phyloP scores from a whole-genome alignment of 164 flowering plant genomes.

The Liriodendron chinense region DNA sequence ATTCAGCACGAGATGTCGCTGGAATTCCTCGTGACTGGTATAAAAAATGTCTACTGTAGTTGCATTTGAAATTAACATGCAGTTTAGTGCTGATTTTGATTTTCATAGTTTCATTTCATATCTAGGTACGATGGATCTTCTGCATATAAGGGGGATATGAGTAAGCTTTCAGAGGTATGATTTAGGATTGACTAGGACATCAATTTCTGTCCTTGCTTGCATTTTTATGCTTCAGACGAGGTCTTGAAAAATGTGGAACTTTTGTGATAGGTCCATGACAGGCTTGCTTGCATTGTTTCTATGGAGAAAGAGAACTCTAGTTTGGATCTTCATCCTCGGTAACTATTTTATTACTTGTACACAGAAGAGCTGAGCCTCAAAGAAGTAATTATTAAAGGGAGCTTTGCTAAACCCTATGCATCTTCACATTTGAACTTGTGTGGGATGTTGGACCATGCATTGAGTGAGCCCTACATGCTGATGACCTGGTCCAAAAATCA shows the following conservation, averaged over 20 bases:
- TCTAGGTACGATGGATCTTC: conserved; percentile 66
- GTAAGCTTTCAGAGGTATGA: conserved; percentile 61
- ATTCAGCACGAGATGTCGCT: conserved; percentile 87
- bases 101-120: conserved; percentile 6
- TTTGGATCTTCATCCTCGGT: conserved; percentile 18
- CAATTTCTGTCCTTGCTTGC: not conserved
- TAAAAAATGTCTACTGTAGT: conserved; percentile 7
- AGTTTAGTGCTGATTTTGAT: not conserved
- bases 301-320: conserved; percentile 78
- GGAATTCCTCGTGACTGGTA: conserved; percentile 94
- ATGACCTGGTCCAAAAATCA: too few relatives aligned
- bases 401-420: not conserved
- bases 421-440: not conserved
- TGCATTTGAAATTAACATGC: not conserved
- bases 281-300: conserved; percentile 70
- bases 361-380: not conserved
- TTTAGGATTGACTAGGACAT: not conserved
- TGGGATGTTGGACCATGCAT: not conserved
- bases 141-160: conserved; percentile 23
- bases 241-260: not conserved
- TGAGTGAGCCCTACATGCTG: too few relatives aligned
- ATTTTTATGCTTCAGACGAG: conserved; percentile 1
- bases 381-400: too few relatives aligned
- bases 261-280: conserved; percentile 58
- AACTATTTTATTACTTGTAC: not conserved